These are phyloP conservation scores for Annulohypoxylon stygium DNA, from an alignment of 495 filamentous ascomycete genomes.

Conservation along the genomic window DNA sequence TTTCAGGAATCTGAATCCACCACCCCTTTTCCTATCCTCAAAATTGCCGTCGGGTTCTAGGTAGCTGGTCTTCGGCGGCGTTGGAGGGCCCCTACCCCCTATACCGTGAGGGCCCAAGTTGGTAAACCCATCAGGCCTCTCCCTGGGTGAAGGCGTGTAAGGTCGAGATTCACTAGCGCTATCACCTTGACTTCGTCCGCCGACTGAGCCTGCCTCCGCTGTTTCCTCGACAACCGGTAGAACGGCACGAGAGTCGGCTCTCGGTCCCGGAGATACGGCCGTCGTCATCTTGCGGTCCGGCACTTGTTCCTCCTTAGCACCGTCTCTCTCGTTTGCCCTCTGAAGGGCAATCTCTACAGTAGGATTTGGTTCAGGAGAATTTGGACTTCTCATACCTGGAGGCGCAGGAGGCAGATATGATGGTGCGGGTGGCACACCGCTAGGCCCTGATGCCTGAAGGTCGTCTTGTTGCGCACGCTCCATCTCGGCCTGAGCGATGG, in stretches of 20 bases:
- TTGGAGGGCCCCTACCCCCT: slow-evolving; percentile 55
- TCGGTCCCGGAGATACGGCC: slow-evolving; percentile 57
- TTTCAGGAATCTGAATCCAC: slow-evolving; percentile 36
- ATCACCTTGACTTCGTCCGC: slow-evolving; percentile 60
- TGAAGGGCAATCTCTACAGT: slow-evolving; percentile 52
- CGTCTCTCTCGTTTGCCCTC: slow-evolving; percentile 52
- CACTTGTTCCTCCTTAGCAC: slow-evolving; percentile 64
- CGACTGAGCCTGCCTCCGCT: slow-evolving; percentile 81
- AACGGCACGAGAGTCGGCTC: slow-evolving; percentile 68
- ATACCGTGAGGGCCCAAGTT: slow-evolving; percentile 57
- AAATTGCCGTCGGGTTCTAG: slow-evolving; percentile 58
- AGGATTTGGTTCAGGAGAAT: slow-evolving; percentile 57
- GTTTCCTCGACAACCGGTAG: slow-evolving; percentile 95
- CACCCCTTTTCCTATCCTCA: slow-evolving; percentile 37
- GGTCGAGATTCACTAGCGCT: slow-evolving; percentile 61
- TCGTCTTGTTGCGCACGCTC: slow-evolving; percentile 46
- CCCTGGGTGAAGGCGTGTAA: slow-evolving; percentile 58
- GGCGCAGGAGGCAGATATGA: slow-evolving; percentile 61
- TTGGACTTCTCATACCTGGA: slow-evolving; percentile 59
- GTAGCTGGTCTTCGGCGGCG: slow-evolving; percentile 59
- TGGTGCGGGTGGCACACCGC: slow-evolving; percentile 55
- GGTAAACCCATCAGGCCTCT: slow-evolving; percentile 60
- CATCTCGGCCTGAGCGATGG: slow-evolving; percentile 54
- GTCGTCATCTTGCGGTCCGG: slow-evolving; percentile 64
- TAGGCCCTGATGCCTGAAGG: slow-evolving; percentile 25